Evolutionary conservation across 345 rosid species (phyloP).

Genomic region (Salix koriyanagi): DNA sequence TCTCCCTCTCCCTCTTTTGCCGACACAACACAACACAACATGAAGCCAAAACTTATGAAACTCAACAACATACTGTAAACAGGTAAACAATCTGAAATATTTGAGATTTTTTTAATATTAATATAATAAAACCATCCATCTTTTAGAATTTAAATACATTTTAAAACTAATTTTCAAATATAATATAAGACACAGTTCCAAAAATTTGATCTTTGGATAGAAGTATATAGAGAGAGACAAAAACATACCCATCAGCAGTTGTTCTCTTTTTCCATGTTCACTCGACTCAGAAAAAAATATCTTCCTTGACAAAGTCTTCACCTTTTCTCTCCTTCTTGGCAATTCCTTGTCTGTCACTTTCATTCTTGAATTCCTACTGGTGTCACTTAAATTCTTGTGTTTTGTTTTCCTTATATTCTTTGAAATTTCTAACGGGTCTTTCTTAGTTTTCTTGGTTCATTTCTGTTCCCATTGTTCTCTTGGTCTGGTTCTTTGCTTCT

Average conservation of each 20-base stretch:
- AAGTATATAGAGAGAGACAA: too few species aligned
- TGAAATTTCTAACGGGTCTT: conserved; percentile 2
- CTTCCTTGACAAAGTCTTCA: too few species aligned
- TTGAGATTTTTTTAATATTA: too few species aligned
- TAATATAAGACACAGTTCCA: too few species aligned
- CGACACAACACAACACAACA: background rate
- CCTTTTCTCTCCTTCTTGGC: background rate
- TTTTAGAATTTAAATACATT: too few species aligned
- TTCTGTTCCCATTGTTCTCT: background rate
- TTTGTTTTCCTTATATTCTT: background rate
- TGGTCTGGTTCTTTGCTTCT: background rate
- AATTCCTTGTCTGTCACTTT: background rate
- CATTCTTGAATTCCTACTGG: background rate
- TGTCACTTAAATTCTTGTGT: background rate
- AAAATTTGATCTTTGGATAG: too few species aligned
- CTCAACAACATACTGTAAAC: background rate
- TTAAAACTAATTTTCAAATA: too few species aligned
- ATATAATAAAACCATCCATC: too few species aligned
- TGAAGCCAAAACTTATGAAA: background rate
- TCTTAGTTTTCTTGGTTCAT: background rate
- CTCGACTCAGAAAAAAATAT: too few species aligned
- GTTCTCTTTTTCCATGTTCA: too few species aligned
- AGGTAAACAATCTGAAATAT: background rate
- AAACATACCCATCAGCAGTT: too few species aligned
- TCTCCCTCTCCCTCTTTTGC: background rate